phyloP scores from a whole-genome alignment of 2,329 filamentous ascomycete genomes.

The Colletotrichum sp. region DNA sequence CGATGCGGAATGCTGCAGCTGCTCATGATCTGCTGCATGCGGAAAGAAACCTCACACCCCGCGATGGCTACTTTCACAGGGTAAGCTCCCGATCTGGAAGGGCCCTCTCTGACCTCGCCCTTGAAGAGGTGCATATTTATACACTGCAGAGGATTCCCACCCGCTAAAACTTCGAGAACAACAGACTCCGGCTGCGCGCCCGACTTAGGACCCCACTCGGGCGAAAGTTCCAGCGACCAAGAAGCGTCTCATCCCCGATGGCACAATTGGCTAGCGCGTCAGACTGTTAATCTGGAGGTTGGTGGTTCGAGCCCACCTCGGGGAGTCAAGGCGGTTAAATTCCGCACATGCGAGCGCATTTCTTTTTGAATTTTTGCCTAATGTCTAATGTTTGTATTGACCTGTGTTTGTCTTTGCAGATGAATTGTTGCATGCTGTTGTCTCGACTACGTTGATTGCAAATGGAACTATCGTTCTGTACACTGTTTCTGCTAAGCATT shows the following conservation, averaged over 20 bases:
- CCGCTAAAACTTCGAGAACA: background rate
- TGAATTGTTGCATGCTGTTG: background rate
- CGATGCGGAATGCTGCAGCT: background rate
- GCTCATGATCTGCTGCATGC: background rate
- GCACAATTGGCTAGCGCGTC: constrained; percentile 22
- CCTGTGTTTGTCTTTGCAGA: background rate
- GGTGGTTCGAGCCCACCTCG: constrained; percentile 22
- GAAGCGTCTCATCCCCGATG: constrained; percentile 16
- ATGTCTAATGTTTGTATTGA: too few relatives aligned
- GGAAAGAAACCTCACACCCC: background rate
- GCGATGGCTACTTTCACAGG: background rate
- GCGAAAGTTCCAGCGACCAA: fast-evolving
- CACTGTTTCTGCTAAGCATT: too few relatives aligned
- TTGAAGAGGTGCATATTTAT: fast-evolving
- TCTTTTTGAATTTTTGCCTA: background rate
- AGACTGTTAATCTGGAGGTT: constrained; percentile 23
- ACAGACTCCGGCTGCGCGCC: too few relatives aligned
- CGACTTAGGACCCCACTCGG: background rate
- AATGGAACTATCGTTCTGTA: too few relatives aligned
- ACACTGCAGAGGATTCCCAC: background rate
- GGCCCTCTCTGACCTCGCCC: fast-evolving
- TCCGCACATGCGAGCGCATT: background rate
- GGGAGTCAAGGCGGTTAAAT: background rate
- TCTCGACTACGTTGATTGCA: background rate
- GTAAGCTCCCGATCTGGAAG: background rate